Base-by-base conservation (phyloP, 768 basidiomycete genomes). In the Boletellus ananas region DNA sequence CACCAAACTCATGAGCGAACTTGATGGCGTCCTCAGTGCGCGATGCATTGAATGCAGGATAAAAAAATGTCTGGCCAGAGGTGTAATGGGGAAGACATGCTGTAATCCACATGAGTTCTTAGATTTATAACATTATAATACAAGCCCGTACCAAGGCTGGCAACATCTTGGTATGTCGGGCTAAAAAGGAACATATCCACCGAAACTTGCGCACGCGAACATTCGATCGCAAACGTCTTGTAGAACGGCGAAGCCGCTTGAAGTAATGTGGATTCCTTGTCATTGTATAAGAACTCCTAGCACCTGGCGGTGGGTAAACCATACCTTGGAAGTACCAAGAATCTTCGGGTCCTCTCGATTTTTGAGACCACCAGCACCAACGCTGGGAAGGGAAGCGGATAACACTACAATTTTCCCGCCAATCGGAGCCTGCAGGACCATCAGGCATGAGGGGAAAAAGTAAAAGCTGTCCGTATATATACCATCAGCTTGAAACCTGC, bases 151-250 rank as follows among this genome's bases (percentile, higher is more conserved):
- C 93, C 87, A 16, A 99, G 78, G 52, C 85, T 93, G 1, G 96
- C 93, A 38, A 98, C 92, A 70, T 98, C 96, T 58, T 94, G 94
- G 65, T 98, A 99, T 17, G 78, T 76, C 8, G 92, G 78, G 57
- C 90, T 90, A 75, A 97, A 98, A 50, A 99, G 76, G 85, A 98
- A 98, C 95, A 99, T 97, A 67, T 98, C 95, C 51, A 98, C 95
- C 0, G 94, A 92, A 39, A 99, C 91, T 69, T 98, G 96, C 5
- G 90, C 85, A 50, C 94, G 84, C 12, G 95, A 97, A 66, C 95
- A 98, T 59, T 98, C 96, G 62, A 98, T 99, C 16, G 96, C 94
- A 58, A 98, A 97, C 0, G 90, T 92, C 76, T 99, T 99, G 78
- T 97, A 98, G 75, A 95, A 99, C 4, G 87, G 81, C 16, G 87